A percentile compares a stretch with the other conserved stretches of the same genome.
phyloP scores from a whole-genome alignment of 768 basidiomycete genomes.

The Lactarius evosmus region DNA sequence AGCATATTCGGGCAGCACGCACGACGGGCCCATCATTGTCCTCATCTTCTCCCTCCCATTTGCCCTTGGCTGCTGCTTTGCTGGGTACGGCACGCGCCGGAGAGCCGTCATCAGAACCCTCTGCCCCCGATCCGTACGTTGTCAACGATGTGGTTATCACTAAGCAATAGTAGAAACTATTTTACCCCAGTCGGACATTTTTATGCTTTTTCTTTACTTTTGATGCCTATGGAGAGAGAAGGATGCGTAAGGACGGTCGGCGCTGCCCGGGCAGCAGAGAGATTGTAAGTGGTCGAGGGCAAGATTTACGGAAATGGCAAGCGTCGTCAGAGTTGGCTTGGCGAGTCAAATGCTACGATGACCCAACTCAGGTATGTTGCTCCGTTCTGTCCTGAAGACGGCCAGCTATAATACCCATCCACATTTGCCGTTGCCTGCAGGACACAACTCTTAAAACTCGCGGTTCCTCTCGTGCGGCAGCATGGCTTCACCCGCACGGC shows the following conservation, averaged over 20 bases:
- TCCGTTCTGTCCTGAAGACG: not conserved
- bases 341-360: not conserved
- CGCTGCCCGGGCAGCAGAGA: conserved; percentile 26
- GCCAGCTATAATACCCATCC: not conserved
- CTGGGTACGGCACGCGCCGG: conserved; percentile 23
- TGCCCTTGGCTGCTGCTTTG: conserved; percentile 39
- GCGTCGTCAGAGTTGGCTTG: conserved; percentile 4
- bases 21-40: conserved; percentile 79
- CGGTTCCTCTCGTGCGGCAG: conserved; percentile 58
- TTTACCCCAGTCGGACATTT: conserved; percentile 31
- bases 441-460: conserved; percentile 50
- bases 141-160: not conserved
- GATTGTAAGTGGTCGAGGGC: not conserved
- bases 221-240: conserved; percentile 6
- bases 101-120: conserved; percentile 24
- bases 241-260: conserved; percentile 27
- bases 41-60: conserved; percentile 92
- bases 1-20: conserved; percentile 34
- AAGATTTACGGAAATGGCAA: conserved; percentile 11
- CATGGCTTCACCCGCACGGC: conserved; percentile 76
- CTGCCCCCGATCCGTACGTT: conserved; percentile 18
- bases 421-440: not conserved
- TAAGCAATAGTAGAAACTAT: not conserved
- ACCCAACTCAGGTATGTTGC: conserved; percentile 14
- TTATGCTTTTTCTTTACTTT: conserved; percentile 5